Percentiles rank a stretch among this genome's conserved stretches.
Evolutionary conservation across 2,329 filamentous ascomycete genomes (phyloP).

Genomic region (Xylaria sp.): DNA sequence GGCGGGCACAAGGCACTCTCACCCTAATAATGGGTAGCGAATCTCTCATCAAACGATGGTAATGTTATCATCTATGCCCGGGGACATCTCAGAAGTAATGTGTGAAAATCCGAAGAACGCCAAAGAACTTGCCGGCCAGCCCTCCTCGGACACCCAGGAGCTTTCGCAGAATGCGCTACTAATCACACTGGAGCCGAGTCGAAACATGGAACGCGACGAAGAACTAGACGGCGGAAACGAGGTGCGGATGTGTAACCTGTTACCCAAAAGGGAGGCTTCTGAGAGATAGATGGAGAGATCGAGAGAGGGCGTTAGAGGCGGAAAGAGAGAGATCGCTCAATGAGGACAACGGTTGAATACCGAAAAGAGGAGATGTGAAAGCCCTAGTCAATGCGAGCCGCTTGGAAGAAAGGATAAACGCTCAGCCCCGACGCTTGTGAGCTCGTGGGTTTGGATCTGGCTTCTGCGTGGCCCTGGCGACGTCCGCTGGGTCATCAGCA

Average conservation of each 20-base stretch:
- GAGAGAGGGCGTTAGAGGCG: not conserved
- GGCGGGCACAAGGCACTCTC: slow-evolving; percentile 34
- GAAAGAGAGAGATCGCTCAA: not conserved
- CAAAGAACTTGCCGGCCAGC: slow-evolving; percentile 37
- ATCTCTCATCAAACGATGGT: not conserved
- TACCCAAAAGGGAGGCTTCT: not conserved
- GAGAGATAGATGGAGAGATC: not conserved
- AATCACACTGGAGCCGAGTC: slow-evolving; percentile 37
- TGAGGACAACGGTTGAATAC: not conserved
- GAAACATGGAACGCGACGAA: slow-evolving; percentile 38
- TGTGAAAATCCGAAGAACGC: not conserved
- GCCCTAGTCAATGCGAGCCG: not conserved
- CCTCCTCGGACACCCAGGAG: slow-evolving; percentile 38
- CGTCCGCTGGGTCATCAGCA: not conserved
- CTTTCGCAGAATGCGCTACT: slow-evolving; percentile 40
- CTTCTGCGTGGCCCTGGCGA: not conserved
- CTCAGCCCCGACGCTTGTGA: not conserved
- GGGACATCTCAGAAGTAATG: not conserved
- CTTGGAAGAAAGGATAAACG: not conserved
- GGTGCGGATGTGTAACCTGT: not conserved
- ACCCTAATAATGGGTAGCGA: not conserved
- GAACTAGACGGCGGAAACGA: slow-evolving; percentile 19
- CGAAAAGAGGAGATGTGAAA: not conserved
- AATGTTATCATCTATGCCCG: slow-evolving; percentile 31
- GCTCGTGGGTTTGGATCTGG: not conserved